Percentiles rank a stretch among this genome's conserved stretches.
These are phyloP conservation scores for Mycena venus DNA, from an alignment of 768 basidiomycete species.

Conservation along the genomic window DNA sequence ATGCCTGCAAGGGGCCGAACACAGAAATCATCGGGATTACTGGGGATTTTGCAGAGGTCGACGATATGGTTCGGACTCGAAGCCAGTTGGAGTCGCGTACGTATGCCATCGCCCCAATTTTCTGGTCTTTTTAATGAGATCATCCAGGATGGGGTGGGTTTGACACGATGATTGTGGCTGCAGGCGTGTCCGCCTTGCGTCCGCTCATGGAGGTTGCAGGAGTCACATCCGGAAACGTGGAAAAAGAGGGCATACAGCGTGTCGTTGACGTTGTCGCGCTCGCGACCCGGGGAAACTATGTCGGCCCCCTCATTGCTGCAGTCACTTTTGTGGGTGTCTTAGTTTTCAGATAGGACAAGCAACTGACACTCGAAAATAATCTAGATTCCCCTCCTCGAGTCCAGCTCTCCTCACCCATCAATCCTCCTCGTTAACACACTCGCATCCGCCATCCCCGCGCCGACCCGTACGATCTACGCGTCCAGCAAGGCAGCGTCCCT, in stretches of 20 bases:
- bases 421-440: slow-evolving; percentile 85
- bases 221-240: slow-evolving; percentile 48
- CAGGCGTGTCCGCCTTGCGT: slow-evolving; percentile 87
- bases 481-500: slow-evolving; percentile 88
- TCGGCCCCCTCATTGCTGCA: slow-evolving; percentile 78
- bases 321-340: slow-evolving; percentile 73
- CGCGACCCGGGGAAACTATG: slow-evolving; percentile 74
- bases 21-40: slow-evolving; percentile 60
- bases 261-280: slow-evolving; percentile 68
- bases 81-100: slow-evolving; percentile 66
- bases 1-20: slow-evolving; percentile 31
- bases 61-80: slow-evolving; percentile 77
- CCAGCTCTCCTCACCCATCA: slow-evolving; percentile 75
- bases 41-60: slow-evolving; percentile 75
- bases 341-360: neutral
- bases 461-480: slow-evolving; percentile 87
- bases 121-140: neutral
- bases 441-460: slow-evolving; percentile 86
- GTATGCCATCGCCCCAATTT: slow-evolving; percentile 35
- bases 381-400: slow-evolving; percentile 82
- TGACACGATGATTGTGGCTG: slow-evolving; percentile 86
- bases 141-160: slow-evolving; percentile 81
- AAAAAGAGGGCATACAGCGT: slow-evolving; percentile 67
- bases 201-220: slow-evolving; percentile 83
- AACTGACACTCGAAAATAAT: neutral